phyloP scores from a whole-genome alignment of 345 rosid species.

The Murraya koenigii region DNA sequence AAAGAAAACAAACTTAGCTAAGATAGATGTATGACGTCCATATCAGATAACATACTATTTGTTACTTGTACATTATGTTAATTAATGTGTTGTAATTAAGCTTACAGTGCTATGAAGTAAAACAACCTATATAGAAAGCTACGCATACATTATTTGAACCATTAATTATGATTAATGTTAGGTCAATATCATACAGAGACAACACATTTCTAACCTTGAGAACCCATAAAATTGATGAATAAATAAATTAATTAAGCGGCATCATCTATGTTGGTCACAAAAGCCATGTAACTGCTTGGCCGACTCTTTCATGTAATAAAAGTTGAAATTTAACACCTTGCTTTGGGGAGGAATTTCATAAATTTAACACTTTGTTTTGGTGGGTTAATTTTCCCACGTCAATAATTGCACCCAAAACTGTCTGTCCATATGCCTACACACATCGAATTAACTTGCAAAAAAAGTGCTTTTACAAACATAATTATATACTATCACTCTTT shows the following conservation, averaged over 20 bases:
- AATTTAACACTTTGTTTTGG: conserved; percentile 15
- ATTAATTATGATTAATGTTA: conserved; percentile 5
- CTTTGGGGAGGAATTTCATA: background rate
- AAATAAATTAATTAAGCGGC: too few species aligned
- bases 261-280: background rate
- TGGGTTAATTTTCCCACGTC: conserved; percentile 19
- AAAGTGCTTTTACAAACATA: background rate
- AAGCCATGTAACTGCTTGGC: background rate
- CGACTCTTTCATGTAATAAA: too few species aligned
- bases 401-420: background rate
- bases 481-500: background rate
- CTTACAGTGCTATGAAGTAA: background rate
- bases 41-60: too few species aligned
- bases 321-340: background rate
- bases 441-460: background rate
- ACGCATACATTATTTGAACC: conserved; percentile 14
- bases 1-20: too few species aligned
- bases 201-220: too few species aligned
- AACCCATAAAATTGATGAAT: too few species aligned
- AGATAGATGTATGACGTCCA: too few species aligned
- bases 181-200: conserved; percentile 11
- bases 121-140: background rate
- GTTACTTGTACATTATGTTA: background rate
- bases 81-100: background rate
- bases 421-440: conserved; percentile 25